A percentile compares a stretch with the other conserved stretches of the same genome.
Evolutionary conservation across 805 yeast species (phyloP).

Genomic region (Kluyveromyces nonfermentans): DNA sequence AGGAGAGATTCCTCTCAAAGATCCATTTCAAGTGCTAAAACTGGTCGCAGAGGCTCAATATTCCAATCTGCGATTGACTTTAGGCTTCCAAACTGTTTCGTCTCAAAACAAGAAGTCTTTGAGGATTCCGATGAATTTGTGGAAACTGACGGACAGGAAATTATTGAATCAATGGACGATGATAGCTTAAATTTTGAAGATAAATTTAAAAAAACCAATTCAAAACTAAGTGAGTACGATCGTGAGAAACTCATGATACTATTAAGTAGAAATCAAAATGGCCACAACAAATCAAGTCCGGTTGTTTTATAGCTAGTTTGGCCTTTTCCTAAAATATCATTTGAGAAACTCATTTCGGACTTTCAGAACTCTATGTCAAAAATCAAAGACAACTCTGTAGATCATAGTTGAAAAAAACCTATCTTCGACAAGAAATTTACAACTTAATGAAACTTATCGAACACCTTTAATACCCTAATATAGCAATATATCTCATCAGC

Average conservation of each 20-base stretch:
- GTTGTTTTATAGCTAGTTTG: background rate
- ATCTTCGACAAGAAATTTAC: no score
- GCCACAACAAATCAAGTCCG: background rate
- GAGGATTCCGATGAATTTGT: background rate
- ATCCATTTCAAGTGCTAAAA: constrained; percentile 12
- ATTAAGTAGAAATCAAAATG: constrained; percentile 4
- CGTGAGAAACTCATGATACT: constrained; percentile 28
- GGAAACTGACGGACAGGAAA: background rate
- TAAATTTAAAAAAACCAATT: background rate
- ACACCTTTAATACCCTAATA: no score
- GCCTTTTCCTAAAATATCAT: background rate
- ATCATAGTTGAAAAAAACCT: no score
- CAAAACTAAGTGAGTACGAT: constrained; percentile 26
- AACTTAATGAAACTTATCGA: no score
- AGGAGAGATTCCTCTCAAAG: constrained; percentile 26
- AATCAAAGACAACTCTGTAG: no score
- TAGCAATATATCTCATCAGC: no score
- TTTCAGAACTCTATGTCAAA: background rate
- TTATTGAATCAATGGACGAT: background rate
- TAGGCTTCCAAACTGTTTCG: background rate
- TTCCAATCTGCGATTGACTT: background rate
- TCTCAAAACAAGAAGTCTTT: background rate
- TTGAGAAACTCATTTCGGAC: background rate
- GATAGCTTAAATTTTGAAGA: constrained; percentile 6
- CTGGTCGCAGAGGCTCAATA: constrained; percentile 8